Conservation (phyloP, 768 basidiomycete species). For the Kwoniella mangroviensis region DNA sequence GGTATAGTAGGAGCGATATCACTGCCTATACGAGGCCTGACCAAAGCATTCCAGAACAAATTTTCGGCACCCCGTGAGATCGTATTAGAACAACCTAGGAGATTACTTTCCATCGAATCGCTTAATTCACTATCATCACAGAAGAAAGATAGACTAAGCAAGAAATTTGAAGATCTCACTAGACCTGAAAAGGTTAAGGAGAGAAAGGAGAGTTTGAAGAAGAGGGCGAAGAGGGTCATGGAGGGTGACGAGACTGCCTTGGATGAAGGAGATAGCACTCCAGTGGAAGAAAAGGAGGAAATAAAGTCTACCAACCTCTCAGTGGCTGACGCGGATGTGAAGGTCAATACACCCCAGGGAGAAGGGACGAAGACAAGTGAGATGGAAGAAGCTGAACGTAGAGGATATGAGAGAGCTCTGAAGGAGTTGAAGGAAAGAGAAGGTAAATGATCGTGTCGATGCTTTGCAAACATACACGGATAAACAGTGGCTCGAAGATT, state of each 20-base stretch:
- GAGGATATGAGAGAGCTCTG: conserved; percentile 45
- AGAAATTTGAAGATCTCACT: conserved; percentile 21
- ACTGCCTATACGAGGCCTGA: conserved; percentile 44
- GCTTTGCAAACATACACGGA: too few species aligned
- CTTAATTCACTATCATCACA: conserved; percentile 13
- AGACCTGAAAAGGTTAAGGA: conserved; percentile 13
- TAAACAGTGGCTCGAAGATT: too few species aligned
- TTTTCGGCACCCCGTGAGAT: conserved; percentile 35
- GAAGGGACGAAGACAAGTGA: conserved; percentile 17
- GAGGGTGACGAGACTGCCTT: conserved; percentile 26
- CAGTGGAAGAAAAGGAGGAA: conserved; percentile 13
- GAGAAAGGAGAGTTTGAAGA: conserved; percentile 24
- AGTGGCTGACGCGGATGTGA: not conserved
- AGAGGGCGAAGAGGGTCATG: conserved; percentile 27
- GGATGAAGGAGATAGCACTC: conserved; percentile 19
- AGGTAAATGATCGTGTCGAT: conserved; percentile 58
- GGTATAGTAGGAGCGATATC: conserved; percentile 47
- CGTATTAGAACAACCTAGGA: conserved; percentile 38
- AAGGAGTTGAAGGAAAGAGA: conserved; percentile 26
- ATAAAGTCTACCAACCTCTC: not conserved
- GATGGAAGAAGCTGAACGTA: conserved; percentile 33
- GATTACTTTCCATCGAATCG: conserved; percentile 14
- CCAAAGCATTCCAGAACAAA: conserved; percentile 34
- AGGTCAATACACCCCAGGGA: not conserved
- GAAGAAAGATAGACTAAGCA: conserved; percentile 19